These are phyloP conservation scores for Mesotaenium endlicherianum DNA, from an alignment of 139 green algal genomes.

Conservation along the genomic window DNA sequence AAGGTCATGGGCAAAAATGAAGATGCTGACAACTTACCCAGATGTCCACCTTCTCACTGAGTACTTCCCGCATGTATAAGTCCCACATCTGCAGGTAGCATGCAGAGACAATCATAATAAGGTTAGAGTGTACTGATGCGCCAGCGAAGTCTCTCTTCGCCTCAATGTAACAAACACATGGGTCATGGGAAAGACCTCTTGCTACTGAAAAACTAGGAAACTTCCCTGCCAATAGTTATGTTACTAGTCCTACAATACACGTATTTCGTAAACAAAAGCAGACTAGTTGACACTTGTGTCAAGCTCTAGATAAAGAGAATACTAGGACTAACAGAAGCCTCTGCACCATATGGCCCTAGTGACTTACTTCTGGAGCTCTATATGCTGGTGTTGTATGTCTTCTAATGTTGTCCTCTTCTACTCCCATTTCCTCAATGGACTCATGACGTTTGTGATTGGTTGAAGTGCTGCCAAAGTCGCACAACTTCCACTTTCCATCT, in stretches of 20 bases:
- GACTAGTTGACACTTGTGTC: too few relatives aligned
- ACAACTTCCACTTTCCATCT: constrained; percentile 83
- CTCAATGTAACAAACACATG: too few relatives aligned
- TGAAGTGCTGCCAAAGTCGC: constrained; percentile 88
- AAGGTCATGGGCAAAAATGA: background rate
- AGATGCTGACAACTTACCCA: constrained; percentile 47
- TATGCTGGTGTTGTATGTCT: constrained; percentile 89
- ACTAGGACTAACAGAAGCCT: too few relatives aligned
- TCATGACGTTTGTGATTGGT: constrained; percentile 56
- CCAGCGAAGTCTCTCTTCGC: too few relatives aligned
- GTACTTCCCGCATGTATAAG: constrained; percentile 24
- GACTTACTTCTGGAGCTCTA: constrained; percentile 87
- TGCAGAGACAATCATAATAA: background rate
- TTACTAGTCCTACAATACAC: too few relatives aligned
- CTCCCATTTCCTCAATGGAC: constrained; percentile 63
- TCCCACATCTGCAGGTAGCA: constrained; percentile 48
- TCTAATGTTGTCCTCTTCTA: constrained; percentile 80
- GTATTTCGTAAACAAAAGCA: too few relatives aligned
- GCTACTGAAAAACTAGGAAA: too few relatives aligned
- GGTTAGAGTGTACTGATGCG: background rate
- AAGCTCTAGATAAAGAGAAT: too few relatives aligned
- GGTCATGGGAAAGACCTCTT: too few relatives aligned
- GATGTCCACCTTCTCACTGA: constrained; percentile 51
- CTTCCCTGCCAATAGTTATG: too few relatives aligned
- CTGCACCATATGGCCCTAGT: too few relatives aligned